Evolutionary conservation across 1,284 basidiomycete species (phyloP), one percentile per base, ranked within the genome.

Genomic region (Ganoderma lingzhi): DNA sequence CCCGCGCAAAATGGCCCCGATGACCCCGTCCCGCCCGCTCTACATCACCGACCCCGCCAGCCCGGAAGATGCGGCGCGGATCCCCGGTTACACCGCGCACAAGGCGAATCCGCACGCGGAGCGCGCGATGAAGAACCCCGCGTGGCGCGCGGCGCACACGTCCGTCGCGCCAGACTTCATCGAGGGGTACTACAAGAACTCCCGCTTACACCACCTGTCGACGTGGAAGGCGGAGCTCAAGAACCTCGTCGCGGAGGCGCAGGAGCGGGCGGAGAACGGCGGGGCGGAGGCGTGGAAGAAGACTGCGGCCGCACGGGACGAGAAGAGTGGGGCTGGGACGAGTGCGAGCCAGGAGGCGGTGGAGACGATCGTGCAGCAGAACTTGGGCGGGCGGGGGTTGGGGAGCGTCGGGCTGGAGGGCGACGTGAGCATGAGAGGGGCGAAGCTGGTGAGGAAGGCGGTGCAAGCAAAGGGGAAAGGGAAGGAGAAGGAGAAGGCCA

Each of bases 191-290:
- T 99, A 97, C 82, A 92, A 93, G 79, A 93, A 98, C 78, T 97
- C 95, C 3, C 88, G 97, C 23, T 83, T 99, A 35, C 97, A 99
- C 76, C 93, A 97, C 77, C 82, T 99, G 19, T 93, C 95, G 19
- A 93, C 90, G 0, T 98, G 96, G 95, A 99, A 99, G 80, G 88
- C 93, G 0, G 96, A 98, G 76, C 85, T 99, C 58, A 92, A 92
- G 76, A 85, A 86, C 19, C 87, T 99, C 17, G 94, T 98, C 4
- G 85, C 89, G 37, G 90, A 94, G 78, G 95, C 93, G 0, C 93
- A 91, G 76, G 89, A 89, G 75, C 87, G 86, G 39, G 92, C 88
- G 6, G 93, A 93, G 77, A 80, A 77, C 28, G 79, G 77, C 0
- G 72, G 72, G 10, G 64, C 79, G 9, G 79, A 79, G 14, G 80